A percentile compares a stretch with the other conserved stretches of the same genome.
Evolutionary conservation across 208 protist genomes (phyloP).

Genomic region (Leishmania martiniquensis): DNA sequence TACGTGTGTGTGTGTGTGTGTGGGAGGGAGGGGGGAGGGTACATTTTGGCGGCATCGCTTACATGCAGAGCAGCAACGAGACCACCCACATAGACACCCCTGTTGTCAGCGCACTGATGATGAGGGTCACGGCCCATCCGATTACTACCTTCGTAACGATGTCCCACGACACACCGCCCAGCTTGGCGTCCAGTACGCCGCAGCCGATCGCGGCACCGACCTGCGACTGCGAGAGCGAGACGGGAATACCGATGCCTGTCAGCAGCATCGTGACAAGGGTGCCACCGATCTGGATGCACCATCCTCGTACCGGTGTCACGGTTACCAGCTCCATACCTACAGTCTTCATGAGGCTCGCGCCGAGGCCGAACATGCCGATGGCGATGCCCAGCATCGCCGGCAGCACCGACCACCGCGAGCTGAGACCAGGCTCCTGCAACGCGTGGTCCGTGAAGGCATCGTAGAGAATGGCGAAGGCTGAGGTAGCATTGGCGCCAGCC

Average conservation of each 20-base stretch:
- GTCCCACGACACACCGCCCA: conserved; percentile 64
- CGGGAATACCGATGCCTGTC: conserved; percentile 80
- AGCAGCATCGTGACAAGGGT: conserved; percentile 85
- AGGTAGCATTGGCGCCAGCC: conserved; percentile 83
- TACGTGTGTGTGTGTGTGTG: not conserved
- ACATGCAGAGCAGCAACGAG: conserved; percentile 41
- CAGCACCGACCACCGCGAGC: conserved; percentile 68
- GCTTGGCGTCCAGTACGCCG: conserved; percentile 68
- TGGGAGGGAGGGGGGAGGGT: no score
- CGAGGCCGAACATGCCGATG: conserved; percentile 82
- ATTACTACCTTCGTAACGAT: conserved; percentile 74
- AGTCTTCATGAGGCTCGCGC: conserved; percentile 82
- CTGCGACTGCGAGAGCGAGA: conserved; percentile 84
- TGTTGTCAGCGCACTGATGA: conserved; percentile 72
- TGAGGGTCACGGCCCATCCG: conserved; percentile 79
- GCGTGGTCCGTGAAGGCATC: conserved; percentile 74
- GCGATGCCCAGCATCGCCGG: conserved; percentile 86
- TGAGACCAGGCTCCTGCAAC: conserved; percentile 49
- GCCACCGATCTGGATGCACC: conserved; percentile 82
- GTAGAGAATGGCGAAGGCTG: conserved; percentile 83
- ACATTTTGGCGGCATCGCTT: not conserved
- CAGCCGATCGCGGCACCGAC: conserved; percentile 81
- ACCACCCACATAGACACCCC: conserved; percentile 53
- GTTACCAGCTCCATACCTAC: conserved; percentile 85
- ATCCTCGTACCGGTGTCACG: conserved; percentile 81